A percentile compares a stretch with the other conserved stretches of the same genome.
Evolutionary conservation across 495 filamentous ascomycete genomes (phyloP).

Genomic region (Penicillium turbatum): DNA sequence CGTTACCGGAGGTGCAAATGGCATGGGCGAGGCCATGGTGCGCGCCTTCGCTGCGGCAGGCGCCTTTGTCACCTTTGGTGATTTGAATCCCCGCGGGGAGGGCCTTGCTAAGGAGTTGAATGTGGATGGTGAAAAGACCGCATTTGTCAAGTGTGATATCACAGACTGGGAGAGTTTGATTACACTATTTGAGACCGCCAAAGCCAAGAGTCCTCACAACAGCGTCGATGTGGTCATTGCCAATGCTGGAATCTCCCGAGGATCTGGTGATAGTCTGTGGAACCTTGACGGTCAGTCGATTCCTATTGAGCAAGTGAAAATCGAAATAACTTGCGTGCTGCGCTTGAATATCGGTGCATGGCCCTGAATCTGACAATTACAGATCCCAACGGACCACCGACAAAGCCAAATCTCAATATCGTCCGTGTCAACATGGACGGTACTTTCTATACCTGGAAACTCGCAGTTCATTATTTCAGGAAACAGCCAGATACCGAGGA

Average conservation of each 20-base stretch:
- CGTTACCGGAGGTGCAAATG: neutral
- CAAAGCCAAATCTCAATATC: neutral
- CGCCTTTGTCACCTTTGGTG: neutral
- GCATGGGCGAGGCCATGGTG: conserved; percentile 3
- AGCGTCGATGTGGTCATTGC: neutral
- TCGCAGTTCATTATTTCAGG: neutral
- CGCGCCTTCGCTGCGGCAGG: neutral
- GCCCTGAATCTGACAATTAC: neutral
- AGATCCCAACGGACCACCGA: neutral
- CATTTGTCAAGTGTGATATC: neutral
- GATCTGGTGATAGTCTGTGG: neutral
- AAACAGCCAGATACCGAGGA: neutral
- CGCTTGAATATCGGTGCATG: neutral
- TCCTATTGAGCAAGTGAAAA: neutral
- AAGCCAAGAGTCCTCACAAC: neutral
- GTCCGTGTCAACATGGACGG: conserved; percentile 1
- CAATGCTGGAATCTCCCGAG: neutral
- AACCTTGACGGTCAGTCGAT: neutral
- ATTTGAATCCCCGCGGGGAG: neutral
- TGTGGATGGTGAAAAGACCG: neutral
- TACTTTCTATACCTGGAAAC: neutral
- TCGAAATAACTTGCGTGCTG: too few species aligned
- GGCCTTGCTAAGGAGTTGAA: neutral
- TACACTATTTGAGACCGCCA: neutral
- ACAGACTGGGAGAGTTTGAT: neutral